These are phyloP conservation scores for Knufia petricola DNA, from an alignment of 2,329 filamentous ascomycete genomes.

Conservation along the genomic window DNA sequence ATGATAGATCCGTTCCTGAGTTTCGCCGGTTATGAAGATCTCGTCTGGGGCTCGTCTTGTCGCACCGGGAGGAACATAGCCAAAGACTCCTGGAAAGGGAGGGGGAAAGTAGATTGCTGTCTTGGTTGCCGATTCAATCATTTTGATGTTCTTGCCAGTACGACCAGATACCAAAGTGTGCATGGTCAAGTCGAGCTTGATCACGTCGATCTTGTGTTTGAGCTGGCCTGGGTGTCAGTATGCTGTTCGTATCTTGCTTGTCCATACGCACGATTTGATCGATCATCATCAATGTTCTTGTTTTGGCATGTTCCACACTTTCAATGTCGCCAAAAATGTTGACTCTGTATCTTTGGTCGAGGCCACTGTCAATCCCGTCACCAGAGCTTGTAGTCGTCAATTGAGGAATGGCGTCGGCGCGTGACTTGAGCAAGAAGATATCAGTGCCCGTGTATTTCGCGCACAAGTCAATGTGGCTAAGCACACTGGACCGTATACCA, in stretches of 20 bases:
- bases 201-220: slow-evolving; percentile 58
- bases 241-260: neutral
- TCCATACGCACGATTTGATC: slow-evolving; percentile 65
- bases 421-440: slow-evolving; percentile 89
- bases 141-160: slow-evolving; percentile 92
- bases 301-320: slow-evolving; percentile 94
- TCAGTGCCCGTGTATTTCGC: slow-evolving; percentile 86
- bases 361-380: slow-evolving; percentile 68
- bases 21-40: slow-evolving; percentile 91
- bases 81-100: slow-evolving; percentile 82
- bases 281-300: slow-evolving; percentile 90
- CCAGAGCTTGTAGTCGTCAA: slow-evolving; percentile 47
- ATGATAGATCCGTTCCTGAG: slow-evolving; percentile 68
- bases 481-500: slow-evolving; percentile 63
- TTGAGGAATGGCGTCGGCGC: slow-evolving; percentile 57
- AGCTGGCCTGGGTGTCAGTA: slow-evolving; percentile 30
- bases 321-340: slow-evolving; percentile 93
- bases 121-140: slow-evolving; percentile 89
- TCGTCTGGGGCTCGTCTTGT: slow-evolving; percentile 74
- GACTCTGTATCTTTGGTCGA: slow-evolving; percentile 81
- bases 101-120: slow-evolving; percentile 98
- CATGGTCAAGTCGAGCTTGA: slow-evolving; percentile 74
- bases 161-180: slow-evolving; percentile 90
- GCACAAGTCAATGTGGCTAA: slow-evolving; percentile 77
- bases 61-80: slow-evolving; percentile 76